Evolutionary conservation across 768 basidiomycete species (phyloP).

Genomic region (Rhodosporidiobolus odoratus): DNA sequence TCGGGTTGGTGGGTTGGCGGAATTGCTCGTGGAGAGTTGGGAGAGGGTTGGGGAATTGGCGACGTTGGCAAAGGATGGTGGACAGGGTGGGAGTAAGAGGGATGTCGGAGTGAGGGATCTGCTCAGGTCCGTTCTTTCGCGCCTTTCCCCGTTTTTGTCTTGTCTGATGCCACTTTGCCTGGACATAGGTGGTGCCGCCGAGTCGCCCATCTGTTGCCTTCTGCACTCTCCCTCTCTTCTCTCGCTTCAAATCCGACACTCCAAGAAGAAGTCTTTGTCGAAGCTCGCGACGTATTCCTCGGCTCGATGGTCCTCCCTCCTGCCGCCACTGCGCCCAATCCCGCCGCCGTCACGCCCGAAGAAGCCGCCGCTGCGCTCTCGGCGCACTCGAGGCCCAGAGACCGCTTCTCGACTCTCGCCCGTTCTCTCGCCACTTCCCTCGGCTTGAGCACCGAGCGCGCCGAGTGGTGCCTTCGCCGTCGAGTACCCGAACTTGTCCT

Average conservation of each 20-base stretch:
- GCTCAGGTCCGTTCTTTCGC: constrained; percentile 22
- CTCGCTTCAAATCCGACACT: constrained; percentile 66
- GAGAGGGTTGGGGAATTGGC: constrained; percentile 54
- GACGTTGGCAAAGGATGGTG: constrained; percentile 15
- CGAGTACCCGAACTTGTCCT: constrained; percentile 64
- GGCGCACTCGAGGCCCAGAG: constrained; percentile 55
- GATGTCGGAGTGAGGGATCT: constrained; percentile 57
- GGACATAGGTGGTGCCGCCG: constrained; percentile 79
- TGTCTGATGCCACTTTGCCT: constrained; percentile 60
- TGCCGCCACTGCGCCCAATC: constrained; percentile 53
- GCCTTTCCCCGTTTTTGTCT: not conserved
- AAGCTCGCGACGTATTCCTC: constrained; percentile 87
- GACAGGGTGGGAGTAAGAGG: constrained; percentile 40
- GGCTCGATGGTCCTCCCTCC: constrained; percentile 46
- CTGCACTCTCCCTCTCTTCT: constrained; percentile 46
- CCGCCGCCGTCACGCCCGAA: constrained; percentile 54
- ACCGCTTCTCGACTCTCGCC: constrained; percentile 30
- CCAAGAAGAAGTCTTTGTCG: constrained; percentile 81
- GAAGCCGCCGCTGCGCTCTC: constrained; percentile 56
- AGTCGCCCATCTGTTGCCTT: constrained; percentile 59
- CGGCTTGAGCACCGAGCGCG: constrained; percentile 57
- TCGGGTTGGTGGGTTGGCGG: constrained; percentile 50
- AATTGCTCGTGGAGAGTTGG: constrained; percentile 66
- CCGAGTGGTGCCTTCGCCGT: constrained; percentile 62
- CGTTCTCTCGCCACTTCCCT: constrained; percentile 26